Evolutionary conservation across 257 asterid species (phyloP), one percentile per base, ranked within the genome.

Genomic region (Solanum peruvianum): DNA sequence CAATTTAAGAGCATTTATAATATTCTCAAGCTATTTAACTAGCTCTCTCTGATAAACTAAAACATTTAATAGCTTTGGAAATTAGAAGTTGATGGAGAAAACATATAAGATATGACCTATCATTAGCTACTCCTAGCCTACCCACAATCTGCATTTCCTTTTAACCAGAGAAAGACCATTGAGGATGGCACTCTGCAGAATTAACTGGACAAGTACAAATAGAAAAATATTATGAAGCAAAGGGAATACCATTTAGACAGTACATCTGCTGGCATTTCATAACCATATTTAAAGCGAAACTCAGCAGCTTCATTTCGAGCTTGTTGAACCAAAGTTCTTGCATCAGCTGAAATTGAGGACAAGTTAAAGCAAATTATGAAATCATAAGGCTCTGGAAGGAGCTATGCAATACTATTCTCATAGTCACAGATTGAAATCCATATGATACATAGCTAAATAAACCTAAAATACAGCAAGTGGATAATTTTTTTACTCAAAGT

Each of bases 281-380:
- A 96, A 77, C 99, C 99, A 91, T 93, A 96, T 91, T 89, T 94
- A 86, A 89, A 91, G 71, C 99, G 98, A 86, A 94, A 97, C 86
- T 96, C 99, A 86, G 99, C 98, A 86, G 99, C 99, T 92, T 96
- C 99, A 88, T 92, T 95, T 90, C 99, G 96, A 14, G 98, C 99
- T 94, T 97, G 99, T 89, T 93, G 95, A 88, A 96, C 99, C 93
- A 97, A 93, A 88, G 99, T 93, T 93, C 99, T 94, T 66, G 98
- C 99, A 94, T 97, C 98, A 89, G 99, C 98, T 97, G 91, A 83
- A 85, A 85, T 6, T 81, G 69, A 35, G 84, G 31, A 84, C 3
- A 25, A 33, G 82, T 52, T 81, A 18, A 64, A 85, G 72, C 75
- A 73, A 85, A 86, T 72, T 44, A 86, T 35, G 35, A 13, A 37